phyloP scores from a whole-genome alignment of 2,329 filamentous ascomycete genomes.

The Diatrype stigma region DNA sequence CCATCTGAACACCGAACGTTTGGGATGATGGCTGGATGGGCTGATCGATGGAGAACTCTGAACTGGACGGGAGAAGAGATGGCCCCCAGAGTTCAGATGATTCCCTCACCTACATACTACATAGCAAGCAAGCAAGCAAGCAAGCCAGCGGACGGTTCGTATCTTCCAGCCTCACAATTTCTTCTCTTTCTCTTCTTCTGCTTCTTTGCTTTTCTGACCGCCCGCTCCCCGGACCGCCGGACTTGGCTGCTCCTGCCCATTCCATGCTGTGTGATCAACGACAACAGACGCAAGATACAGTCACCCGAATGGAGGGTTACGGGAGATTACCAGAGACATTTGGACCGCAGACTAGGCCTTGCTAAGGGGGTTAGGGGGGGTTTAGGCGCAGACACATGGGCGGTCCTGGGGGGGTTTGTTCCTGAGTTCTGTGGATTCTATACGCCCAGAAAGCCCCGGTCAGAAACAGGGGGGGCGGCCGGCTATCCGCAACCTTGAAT shows the following conservation, averaged over 20 bases:
- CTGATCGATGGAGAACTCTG: not conserved
- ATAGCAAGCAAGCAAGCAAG: no score
- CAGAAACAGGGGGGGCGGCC: not conserved
- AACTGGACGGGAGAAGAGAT: slow-evolving; percentile 5
- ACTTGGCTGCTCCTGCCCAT: slow-evolving; percentile 2
- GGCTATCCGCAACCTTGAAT: not conserved
- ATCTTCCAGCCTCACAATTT: no score
- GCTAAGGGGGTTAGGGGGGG: not conserved
- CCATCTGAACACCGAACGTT: slow-evolving; percentile 7
- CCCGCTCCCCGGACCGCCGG: slow-evolving; percentile 1
- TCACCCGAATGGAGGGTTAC: slow-evolving; percentile 19
- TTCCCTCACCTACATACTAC: no score
- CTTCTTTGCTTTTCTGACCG: no score
- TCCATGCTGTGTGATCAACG: slow-evolving; percentile 14
- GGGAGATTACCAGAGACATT: slow-evolving; percentile 25
- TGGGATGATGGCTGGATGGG: not conserved
- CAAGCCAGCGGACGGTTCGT: no score
- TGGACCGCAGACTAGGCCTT: not conserved
- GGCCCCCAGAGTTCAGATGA: not conserved
- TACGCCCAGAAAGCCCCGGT: no score
- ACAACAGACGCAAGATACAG: slow-evolving; percentile 18
- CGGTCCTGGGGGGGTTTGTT: not conserved
- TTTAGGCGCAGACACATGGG: not conserved
- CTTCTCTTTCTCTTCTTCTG: no score
- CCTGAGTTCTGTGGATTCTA: no score